Evolutionary conservation across 2,329 filamentous ascomycete genomes (phyloP), one percentile per base, ranked within the genome.

Genomic region (Epichloe aotearoae): DNA sequence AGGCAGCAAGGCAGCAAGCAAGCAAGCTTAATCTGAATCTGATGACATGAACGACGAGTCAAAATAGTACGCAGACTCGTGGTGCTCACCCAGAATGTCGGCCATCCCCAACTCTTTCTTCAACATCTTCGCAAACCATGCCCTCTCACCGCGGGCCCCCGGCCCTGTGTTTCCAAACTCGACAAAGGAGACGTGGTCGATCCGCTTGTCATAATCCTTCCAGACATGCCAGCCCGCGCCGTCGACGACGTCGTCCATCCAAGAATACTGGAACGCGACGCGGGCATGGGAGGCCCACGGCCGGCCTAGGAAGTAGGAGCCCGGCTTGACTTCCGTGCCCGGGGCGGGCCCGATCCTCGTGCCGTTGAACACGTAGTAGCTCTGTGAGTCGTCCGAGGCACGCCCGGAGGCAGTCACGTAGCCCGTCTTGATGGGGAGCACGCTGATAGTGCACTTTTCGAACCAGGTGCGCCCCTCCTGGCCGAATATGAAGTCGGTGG

Each of bases 401-500:
- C 41, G 48, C 2, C 48, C 41, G 3, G 41, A 45, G 11, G 48
- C 48, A 7, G 30, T 44, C 14, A 50, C 30, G 41, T 39, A 45
- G 20, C 41, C 47, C 11, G 36, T 33, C 14, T 26, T 36, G 39
- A 11, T 2, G 5, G 48, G 11, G 4, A 50, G 19, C 12, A 50
- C 33, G 10, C 41, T 41, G 10, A 50, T 23, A 10, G 39, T 69
- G 52, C 62, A 66, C 30, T 56, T 51, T 53, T 73, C 66, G 46
- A 73, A 73, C 68, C 69, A 74, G 1, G 64, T 66, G 15, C 61
- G 55, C 3, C 65, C 63, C 3, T 62, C 45, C 58, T 71, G 66
- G 0, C 72, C 72, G 36, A 59, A 61, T 51, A 60, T 54, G 37
- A 61, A 74, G 56, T 75, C 73, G 26, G 70, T 73, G 1, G 70